Evolutionary conservation across 1,139 yeast species (phyloP), one percentile per base, ranked within the genome.

Genomic region (Geotrichum siamense): DNA sequence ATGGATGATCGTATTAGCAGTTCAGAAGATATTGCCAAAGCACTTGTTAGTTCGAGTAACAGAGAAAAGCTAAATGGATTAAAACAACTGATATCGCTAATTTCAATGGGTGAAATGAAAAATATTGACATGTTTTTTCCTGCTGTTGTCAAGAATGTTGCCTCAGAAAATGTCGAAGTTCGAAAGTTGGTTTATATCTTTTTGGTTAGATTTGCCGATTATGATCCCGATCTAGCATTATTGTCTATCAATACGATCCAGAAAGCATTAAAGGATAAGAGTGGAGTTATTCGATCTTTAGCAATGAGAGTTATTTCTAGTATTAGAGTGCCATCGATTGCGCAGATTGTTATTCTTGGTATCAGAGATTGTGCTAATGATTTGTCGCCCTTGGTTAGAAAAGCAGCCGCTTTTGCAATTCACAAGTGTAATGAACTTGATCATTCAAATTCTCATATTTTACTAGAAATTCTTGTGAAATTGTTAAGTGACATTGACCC

Each of bases 221-320:
- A 72, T 40, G 91, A 86, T 54, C 96, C 94, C 3, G 95, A 89
- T 60, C 72, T 86, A 15, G 94, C 97, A 1, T 70, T 93, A 26
- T 69, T 93, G 41, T 79, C 96, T 0, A 83, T 93, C 54, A 93
- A 93, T 63, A 84, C 96, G 0, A 83, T 93, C 39, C 98, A 93
- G 61, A 86, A 84, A 60, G 72, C 85, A 1, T 66, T 91, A 33
- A 71, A 73, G 20, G 95, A 87, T 56, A 76, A 78, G 51, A 75
- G 73, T 48, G 82, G 94, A 0, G 71, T 75, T 12, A 69, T 74
- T 16, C 69, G 97, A 52, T 76, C 93, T 2, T 68, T 82, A 47
- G 82, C 95, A 0, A 73, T 93, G 40, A 72, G 91, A 44, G 80
- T 89, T 6, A 72, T 93, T 57, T 78, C 94, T 2, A 87, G 91